Percentiles rank a stretch among this genome's conserved stretches.
Conservation (phyloP, 1,284 basidiomycete genomes). For the Trichosporon coremiiforme region DNA sequence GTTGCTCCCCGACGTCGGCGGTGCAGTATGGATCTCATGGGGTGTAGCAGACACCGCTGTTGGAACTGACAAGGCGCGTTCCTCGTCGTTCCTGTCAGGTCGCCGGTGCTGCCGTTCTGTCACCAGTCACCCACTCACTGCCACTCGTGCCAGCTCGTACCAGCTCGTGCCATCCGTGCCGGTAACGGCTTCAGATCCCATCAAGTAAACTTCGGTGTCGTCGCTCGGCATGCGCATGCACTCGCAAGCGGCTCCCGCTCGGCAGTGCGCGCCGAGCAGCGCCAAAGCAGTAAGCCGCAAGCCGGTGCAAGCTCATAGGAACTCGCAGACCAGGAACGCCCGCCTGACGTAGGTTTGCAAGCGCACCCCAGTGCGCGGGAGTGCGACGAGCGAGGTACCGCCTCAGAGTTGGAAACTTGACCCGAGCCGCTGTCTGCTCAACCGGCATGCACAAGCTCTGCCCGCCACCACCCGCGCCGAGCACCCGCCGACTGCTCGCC, state of each 20-base stretch:
- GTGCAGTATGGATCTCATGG: not conserved
- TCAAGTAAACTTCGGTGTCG: not conserved
- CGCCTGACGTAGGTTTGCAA: not conserved
- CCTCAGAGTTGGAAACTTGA: slow-evolving; percentile 11
- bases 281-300: not conserved
- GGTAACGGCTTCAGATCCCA: not conserved
- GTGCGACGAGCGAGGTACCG: slow-evolving; percentile 9
- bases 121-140: not conserved
- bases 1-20: not conserved
- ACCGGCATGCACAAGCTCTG: not conserved
- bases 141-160: not conserved
- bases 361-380: not conserved
- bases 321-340: slow-evolving; percentile 9
- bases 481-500: no score
- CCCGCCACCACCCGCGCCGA: not conserved
- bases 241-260: not conserved
- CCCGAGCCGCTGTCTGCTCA: not conserved
- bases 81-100: not conserved
- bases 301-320: not conserved
- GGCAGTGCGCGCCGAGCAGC: not conserved
- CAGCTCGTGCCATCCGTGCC: not conserved
- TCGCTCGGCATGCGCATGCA: slow-evolving; percentile 4
- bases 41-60: not conserved
- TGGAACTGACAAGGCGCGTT: not conserved
- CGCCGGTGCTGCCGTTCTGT: not conserved